phyloP scores from a whole-genome alignment of 169 alveolate genomes.

The Babesia sp. region DNA sequence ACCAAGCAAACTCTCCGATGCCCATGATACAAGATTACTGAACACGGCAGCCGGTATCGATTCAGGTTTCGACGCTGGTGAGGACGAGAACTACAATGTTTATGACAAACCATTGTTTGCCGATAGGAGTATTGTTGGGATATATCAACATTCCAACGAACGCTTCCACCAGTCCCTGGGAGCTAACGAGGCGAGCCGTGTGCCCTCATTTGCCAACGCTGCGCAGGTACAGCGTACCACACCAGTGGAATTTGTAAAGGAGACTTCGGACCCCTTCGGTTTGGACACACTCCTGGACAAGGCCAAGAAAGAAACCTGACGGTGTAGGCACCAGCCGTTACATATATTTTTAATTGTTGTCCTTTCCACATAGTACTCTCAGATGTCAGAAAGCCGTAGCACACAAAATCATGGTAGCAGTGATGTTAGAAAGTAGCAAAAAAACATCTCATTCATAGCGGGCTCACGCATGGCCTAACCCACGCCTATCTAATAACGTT shows the following conservation, averaged over 20 bases:
- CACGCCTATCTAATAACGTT: too few species aligned
- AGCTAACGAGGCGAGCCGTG: slow-evolving; percentile 64
- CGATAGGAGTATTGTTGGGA: slow-evolving; percentile 76
- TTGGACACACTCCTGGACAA: slow-evolving; percentile 81
- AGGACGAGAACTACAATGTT: slow-evolving; percentile 86
- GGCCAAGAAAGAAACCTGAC: slow-evolving; percentile 76
- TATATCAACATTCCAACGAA: slow-evolving; percentile 73
- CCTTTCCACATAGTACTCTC: too few species aligned
- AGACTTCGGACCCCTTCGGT: slow-evolving; percentile 87
- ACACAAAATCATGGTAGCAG: too few species aligned
- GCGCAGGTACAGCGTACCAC: slow-evolving; percentile 69
- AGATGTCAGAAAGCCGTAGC: too few species aligned
- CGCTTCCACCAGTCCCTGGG: slow-evolving; percentile 71
- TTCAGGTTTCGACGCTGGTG: slow-evolving; percentile 85
- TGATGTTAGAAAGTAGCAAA: too few species aligned
- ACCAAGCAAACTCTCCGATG: slow-evolving; percentile 77
- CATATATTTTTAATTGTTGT: too few species aligned
- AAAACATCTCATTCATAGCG: too few species aligned
- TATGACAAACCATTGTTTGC: slow-evolving; percentile 91
- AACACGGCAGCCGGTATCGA: slow-evolving; percentile 86
- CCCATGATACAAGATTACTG: slow-evolving; percentile 87
- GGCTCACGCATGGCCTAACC: too few species aligned
- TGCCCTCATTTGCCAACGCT: slow-evolving; percentile 80
- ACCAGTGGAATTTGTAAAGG: slow-evolving; percentile 87
- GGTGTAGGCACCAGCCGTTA: too few species aligned